Base-by-base conservation (phyloP, 352 stramenopile species). In the Phytophthora kernoviae region DNA sequence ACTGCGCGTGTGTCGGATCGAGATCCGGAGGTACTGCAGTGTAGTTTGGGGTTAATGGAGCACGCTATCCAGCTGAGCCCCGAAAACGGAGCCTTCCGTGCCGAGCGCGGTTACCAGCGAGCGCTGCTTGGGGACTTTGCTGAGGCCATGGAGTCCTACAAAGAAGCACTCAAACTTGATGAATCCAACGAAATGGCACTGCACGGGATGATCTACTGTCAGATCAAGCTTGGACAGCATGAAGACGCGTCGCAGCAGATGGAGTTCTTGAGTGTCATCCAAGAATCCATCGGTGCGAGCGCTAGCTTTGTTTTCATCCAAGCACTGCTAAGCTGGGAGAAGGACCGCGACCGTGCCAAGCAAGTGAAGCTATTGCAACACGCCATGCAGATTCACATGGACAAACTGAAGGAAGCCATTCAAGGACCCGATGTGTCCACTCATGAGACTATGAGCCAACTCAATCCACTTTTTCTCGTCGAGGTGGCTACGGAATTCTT, bases 211-310 rank as follows among this genome's bases (percentile, higher is more conserved):
- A 97, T 98, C 58, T 97, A 96, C 69, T 97, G 90, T 62, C 92
- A 98, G 65, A 84, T 98, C 58, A 94, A 93, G 43, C 58, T 91
- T 4, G 88, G 87, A 5, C 74, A 93, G 48, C 62, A 96, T 5
- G 88, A 97, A 42, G 92, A 98, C 51, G 93, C 93, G 1, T 84
- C 85, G 0, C 83, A 96, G 62, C 93, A 98, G 58, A 90, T 98
- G 73, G 93, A 98, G 43, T 96, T 98, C 54, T 61, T 98, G 4
- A 87, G 72, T 20, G 84, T 97, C 10, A 91, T 98, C 52, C 89
- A 97, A 39, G 86, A 96, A 71, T 94, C 68, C 9, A 96, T 94
- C 14, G 83, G 79, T 8, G 77, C 80, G 10, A 94, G 79, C 41
- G 77, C 84, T 1, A 77, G 82, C 11, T 90, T 98, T 44, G 77